Evolutionary conservation across 2,329 filamentous ascomycete genomes (phyloP).

Genomic region (Westerdykella ornata): DNA sequence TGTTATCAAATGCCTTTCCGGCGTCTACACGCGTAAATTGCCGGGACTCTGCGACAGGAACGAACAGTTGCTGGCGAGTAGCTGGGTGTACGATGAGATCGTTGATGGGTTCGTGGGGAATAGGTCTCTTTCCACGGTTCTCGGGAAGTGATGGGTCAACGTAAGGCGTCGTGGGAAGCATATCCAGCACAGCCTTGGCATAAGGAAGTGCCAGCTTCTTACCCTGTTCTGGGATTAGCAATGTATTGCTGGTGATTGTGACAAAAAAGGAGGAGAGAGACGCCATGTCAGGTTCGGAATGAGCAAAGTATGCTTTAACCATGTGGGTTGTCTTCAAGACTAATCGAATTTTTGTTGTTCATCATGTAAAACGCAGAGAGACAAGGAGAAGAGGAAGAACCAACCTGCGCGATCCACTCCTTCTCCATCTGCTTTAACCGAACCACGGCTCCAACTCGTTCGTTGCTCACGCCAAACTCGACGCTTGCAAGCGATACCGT

Average conservation of each 20-base stretch:
- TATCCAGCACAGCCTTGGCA: slow-evolving; percentile 64
- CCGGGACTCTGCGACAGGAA: slow-evolving; percentile 57
- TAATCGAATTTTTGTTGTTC: slow-evolving; percentile 85
- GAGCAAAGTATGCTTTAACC: slow-evolving; percentile 74
- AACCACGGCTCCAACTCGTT: slow-evolving; percentile 77
- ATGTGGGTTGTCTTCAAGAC: slow-evolving; percentile 95
- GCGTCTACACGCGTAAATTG: slow-evolving; percentile 60
- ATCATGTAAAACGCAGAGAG: slow-evolving; percentile 46
- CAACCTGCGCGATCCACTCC: slow-evolving; percentile 67
- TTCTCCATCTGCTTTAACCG: slow-evolving; percentile 81
- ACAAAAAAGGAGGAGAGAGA: neutral
- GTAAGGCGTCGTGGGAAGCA: slow-evolving; percentile 64
- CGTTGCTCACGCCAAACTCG: slow-evolving; percentile 70
- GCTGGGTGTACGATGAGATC: slow-evolving; percentile 55
- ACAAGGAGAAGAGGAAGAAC: slow-evolving; percentile 30
- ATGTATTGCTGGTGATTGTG: slow-evolving; percentile 12
- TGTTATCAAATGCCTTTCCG: slow-evolving; percentile 53
- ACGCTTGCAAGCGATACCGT: slow-evolving; percentile 71
- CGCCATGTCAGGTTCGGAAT: slow-evolving; percentile 59
- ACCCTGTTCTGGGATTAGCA: slow-evolving; percentile 47
- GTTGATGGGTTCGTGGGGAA: slow-evolving; percentile 56
- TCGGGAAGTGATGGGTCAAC: slow-evolving; percentile 22
- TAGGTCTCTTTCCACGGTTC: slow-evolving; percentile 33
- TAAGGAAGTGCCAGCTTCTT: slow-evolving; percentile 73
- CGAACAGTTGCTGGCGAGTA: slow-evolving; percentile 52